Evolutionary conservation across 257 asterid species (phyloP), one percentile per base, ranked within the genome.

Genomic region (Schizonepeta tenuifolia): DNA sequence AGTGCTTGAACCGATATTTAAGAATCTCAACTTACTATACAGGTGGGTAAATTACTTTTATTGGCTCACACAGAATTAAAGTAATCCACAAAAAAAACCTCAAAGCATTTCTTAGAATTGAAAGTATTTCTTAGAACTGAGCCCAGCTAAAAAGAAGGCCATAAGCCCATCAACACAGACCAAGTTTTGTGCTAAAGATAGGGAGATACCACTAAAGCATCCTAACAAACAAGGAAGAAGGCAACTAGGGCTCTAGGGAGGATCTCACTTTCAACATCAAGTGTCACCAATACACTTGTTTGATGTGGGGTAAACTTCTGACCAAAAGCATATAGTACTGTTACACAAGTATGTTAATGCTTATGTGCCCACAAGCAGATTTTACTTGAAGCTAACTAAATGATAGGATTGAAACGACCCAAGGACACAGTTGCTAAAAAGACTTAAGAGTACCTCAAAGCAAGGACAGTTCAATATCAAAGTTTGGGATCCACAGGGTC

Each of bases 381-480:
- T 44, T n/a, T 49, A 1, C 21, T 54, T 10, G n/a, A 55, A 21
- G 3, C 43, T 28, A 58, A 31, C 21, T 28, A 58, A 10, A 28
- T 18, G 11, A 4, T 6, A 14, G 13, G 21, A 14, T 5, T 9
- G 33, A 31, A 20, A 21, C 14, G 0, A 53, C 21, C 31, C 11
- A 18, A 53, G 28, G 59, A 26, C 2, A 13, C 20, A 58, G 13
- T 58, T 9, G 41, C 8, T 57, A 31, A 58, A 31, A 28, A 28
- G 61, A 58, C 22, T 58, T 22, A 56, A n/a, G 64, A 57, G 65
- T 31, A 58, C 43, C 63, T 28, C 65, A 43, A 58, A 28, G 43
- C 22, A 58, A 58, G 43, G 44, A 58, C 22, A 6, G 21, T 58
- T 28, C 40, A 58, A 9, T 31, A 9, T 8, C 41, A 4, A 8